A percentile compares a stretch with the other conserved stretches of the same genome.
Conservation (phyloP, 2,329 filamentous ascomycete species). For the Botrytis elliptica region DNA sequence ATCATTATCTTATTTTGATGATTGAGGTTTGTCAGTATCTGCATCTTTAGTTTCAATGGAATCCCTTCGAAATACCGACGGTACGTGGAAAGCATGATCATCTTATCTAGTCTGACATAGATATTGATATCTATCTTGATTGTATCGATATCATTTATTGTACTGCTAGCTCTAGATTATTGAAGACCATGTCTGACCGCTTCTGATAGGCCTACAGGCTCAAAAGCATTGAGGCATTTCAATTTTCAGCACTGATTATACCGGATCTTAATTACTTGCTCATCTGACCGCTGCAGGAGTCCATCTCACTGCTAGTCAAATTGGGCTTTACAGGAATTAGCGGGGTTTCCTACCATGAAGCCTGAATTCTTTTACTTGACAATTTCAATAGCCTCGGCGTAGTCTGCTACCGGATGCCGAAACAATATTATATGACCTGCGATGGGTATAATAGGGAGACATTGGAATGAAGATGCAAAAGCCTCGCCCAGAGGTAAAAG, state of each 20-base stretch:
- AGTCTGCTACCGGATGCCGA: background rate
- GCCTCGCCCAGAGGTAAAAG: conserved; percentile 10
- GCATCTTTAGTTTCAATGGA: background rate
- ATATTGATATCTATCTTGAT: background rate
- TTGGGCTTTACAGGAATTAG: background rate
- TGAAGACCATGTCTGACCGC: background rate
- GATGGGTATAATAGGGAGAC: background rate
- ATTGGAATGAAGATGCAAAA: background rate
- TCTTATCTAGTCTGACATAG: background rate
- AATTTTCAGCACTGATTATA: background rate
- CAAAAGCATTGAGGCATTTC: background rate
- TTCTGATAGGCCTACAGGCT: background rate
- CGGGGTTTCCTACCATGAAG: background rate
- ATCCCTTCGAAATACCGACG: background rate
- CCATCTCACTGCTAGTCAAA: background rate
- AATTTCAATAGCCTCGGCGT: background rate
- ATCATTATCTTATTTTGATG: background rate
- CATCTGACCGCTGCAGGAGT: conserved; percentile 4
- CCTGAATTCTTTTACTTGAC: background rate
- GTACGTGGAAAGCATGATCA: background rate
- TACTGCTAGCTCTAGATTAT: background rate
- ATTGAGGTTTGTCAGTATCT: background rate
- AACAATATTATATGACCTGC: background rate
- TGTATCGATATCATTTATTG: background rate
- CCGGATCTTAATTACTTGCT: background rate